These are phyloP conservation scores for Podospora didyma DNA, from an alignment of 495 filamentous ascomycete species.

Conservation along the genomic window DNA sequence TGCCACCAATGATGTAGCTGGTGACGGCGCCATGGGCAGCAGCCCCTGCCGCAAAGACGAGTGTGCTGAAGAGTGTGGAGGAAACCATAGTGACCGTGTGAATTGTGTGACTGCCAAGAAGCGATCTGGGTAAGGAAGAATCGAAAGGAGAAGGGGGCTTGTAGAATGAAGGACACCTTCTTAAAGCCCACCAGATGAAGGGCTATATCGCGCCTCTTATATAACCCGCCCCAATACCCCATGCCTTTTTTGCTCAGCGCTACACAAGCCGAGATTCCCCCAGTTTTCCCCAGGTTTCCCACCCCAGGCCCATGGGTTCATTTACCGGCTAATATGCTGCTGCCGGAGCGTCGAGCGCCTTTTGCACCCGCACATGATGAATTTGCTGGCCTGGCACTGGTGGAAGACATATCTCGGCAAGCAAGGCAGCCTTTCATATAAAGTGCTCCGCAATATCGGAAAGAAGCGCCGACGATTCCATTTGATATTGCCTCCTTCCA, in stretches of 20 bases:
- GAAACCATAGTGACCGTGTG: slow-evolving; percentile 18
- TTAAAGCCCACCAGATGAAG: neutral
- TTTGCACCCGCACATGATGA: slow-evolving; percentile 10
- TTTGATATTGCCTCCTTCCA: neutral
- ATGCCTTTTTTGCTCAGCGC: neutral
- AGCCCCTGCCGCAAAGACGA: slow-evolving; percentile 31
- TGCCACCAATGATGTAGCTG: slow-evolving; percentile 52
- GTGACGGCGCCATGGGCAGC: slow-evolving; percentile 55
- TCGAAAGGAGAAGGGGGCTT: neutral
- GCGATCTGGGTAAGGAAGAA: neutral
- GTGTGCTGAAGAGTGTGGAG: slow-evolving; percentile 14
- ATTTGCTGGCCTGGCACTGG: slow-evolving; percentile 7
- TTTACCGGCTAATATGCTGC: slow-evolving; percentile 9
- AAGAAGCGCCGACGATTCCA: neutral
- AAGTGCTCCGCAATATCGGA: neutral
- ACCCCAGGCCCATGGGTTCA: neutral
- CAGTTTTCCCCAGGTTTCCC: slow-evolving; percentile 9
- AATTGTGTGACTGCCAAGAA: neutral
- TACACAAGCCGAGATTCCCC: neutral
- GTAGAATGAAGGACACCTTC: neutral
- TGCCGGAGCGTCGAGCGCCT: neutral
- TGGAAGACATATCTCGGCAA: slow-evolving; percentile 2
- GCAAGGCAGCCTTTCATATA: neutral
- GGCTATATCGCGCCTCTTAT: neutral
- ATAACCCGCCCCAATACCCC: neutral